These are phyloP conservation scores for Kodamaea suecica DNA, from an alignment of 1,139 yeast species.

Conservation along the genomic window DNA sequence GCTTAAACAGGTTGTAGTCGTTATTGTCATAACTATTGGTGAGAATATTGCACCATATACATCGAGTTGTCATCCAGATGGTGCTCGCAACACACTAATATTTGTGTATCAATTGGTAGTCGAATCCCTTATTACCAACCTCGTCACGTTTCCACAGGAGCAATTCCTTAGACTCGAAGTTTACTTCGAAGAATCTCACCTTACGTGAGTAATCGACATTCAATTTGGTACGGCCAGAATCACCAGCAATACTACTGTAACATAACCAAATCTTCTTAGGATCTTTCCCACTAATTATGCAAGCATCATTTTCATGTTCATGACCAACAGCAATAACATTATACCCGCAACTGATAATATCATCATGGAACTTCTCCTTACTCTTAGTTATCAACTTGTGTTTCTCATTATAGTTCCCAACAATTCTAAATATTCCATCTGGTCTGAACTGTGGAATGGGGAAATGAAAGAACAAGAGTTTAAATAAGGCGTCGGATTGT, in stretches of 20 bases:
- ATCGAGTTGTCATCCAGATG: too few relatives aligned
- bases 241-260: constrained; percentile 40
- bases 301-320: constrained; percentile 57
- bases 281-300: constrained; percentile 24
- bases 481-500: constrained; percentile 19
- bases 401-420: constrained; percentile 49
- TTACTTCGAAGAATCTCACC: constrained; percentile 36
- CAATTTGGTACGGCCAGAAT: constrained; percentile 31
- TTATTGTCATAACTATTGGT: too few relatives aligned
- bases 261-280: constrained; percentile 37
- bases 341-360: constrained; percentile 37
- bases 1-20: too few relatives aligned
- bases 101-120: constrained; percentile 32
- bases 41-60: too few relatives aligned
- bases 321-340: constrained; percentile 51
- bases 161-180: constrained; percentile 24
- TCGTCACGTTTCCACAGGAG: constrained; percentile 42
- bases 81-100: background rate
- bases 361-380: constrained; percentile 33
- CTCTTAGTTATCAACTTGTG: constrained; percentile 35
- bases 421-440: constrained; percentile 42
- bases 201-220: constrained; percentile 28
- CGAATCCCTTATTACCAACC: constrained; percentile 26
- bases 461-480: constrained; percentile 46
- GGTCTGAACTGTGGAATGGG: constrained; percentile 56